These are phyloP conservation scores for Fusarium acutatum DNA, from an alignment of 2,329 filamentous ascomycete species.

Conservation along the genomic window DNA sequence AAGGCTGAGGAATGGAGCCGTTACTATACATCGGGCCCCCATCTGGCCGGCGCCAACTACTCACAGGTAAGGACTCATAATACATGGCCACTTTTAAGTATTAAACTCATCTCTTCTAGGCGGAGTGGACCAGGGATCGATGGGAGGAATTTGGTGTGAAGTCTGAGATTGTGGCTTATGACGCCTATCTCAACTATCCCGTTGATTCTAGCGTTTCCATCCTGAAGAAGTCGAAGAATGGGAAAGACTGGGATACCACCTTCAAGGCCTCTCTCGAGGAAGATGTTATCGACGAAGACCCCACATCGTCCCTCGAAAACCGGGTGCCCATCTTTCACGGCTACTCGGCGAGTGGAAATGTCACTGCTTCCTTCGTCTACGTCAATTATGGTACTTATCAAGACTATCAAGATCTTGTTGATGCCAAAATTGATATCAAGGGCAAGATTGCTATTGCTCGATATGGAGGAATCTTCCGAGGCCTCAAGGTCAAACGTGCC, in stretches of 20 bases:
- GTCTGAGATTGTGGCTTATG: conserved; percentile 73
- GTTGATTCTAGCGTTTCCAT: conserved; percentile 74
- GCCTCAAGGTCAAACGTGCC: conserved; percentile 90
- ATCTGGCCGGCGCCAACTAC: conserved; percentile 80
- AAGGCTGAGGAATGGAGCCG: conserved; percentile 75
- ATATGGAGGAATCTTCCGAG: conserved; percentile 88
- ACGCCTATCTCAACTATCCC: conserved; percentile 82
- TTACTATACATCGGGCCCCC: conserved; percentile 80
- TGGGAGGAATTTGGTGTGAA: conserved; percentile 78
- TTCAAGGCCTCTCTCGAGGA: conserved; percentile 86
- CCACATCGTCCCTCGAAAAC: conserved; percentile 75
- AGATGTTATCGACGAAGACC: conserved; percentile 84
- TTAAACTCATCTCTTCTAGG: conserved; percentile 51
- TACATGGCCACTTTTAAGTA: not conserved
- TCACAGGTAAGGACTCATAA: conserved; percentile 62
- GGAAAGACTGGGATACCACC: conserved; percentile 65
- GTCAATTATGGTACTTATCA: conserved; percentile 90
- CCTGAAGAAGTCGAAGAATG: conserved; percentile 55
- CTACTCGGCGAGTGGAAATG: conserved; percentile 91
- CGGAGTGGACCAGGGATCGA: conserved; percentile 76
- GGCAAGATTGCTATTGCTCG: conserved; percentile 89
- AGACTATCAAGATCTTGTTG: conserved; percentile 84
- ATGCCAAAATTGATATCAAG: conserved; percentile 76
- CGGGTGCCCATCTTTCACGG: conserved; percentile 92
- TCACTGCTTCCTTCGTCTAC: conserved; percentile 86